These are phyloP conservation scores for Claviceps arundinis DNA, from an alignment of 2,329 filamentous ascomycete genomes.

Conservation along the genomic window DNA sequence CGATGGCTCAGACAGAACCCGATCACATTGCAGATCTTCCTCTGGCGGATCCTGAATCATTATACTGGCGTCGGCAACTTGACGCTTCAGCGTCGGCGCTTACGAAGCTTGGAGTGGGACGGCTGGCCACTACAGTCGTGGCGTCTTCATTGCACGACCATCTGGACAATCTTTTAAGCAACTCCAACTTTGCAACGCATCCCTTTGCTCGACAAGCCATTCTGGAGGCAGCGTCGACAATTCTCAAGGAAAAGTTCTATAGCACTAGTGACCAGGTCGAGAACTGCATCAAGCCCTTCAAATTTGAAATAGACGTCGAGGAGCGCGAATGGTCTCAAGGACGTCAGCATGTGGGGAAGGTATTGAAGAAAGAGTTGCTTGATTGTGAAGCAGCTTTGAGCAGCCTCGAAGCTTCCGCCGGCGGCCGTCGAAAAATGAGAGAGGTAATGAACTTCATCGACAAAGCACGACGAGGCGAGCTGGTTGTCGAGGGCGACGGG, in stretches of 20 bases:
- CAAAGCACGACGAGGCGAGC: constrained; percentile 72
- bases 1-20: constrained; percentile 48
- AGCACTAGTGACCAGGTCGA: constrained; percentile 96
- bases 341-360: constrained; percentile 64
- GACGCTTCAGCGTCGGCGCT: constrained; percentile 82
- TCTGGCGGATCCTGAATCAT: constrained; percentile 69
- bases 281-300: constrained; percentile 98
- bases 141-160: constrained; percentile 76
- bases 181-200: constrained; percentile 77
- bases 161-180: constrained; percentile 63
- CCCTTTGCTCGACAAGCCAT: constrained; percentile 92
- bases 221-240: constrained; percentile 74
- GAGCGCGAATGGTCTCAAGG: constrained; percentile 78
- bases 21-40: constrained; percentile 68
- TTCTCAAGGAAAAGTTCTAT: constrained; percentile 88
- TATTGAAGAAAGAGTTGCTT: constrained; percentile 76
- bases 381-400: constrained; percentile 72
- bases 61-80: constrained; percentile 89
- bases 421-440: constrained; percentile 68
- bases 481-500: constrained; percentile 72
- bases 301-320: constrained; percentile 93
- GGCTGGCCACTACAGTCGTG: constrained; percentile 83
- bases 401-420: constrained; percentile 62
- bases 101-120: constrained; percentile 87
- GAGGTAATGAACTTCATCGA: constrained; percentile 91